These are phyloP conservation scores for Neonectria hederae DNA, from an alignment of 2,329 filamentous ascomycete species.

Conservation along the genomic window DNA sequence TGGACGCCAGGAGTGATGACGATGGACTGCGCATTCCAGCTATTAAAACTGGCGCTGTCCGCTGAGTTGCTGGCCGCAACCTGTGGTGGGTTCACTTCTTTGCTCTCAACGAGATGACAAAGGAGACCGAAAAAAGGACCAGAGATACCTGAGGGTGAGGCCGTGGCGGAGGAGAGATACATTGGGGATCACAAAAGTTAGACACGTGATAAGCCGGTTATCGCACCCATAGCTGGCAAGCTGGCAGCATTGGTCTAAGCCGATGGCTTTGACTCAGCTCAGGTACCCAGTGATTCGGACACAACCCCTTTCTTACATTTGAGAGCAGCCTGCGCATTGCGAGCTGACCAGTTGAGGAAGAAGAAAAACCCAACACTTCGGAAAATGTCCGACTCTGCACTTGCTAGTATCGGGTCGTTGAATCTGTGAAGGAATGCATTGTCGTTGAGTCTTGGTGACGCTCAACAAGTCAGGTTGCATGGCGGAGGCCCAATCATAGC, in stretches of 20 bases:
- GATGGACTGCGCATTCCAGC: conserved; percentile 50
- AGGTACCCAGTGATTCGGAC: conserved; percentile 18
- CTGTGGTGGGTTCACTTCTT: conserved; percentile 43
- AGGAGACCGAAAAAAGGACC: conserved; percentile 20
- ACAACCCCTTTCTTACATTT: conserved; percentile 9
- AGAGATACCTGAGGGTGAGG: conserved; percentile 25
- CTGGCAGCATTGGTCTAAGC: conserved; percentile 32
- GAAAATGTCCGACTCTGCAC: not conserved
- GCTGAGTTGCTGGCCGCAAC: conserved; percentile 47
- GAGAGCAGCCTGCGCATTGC: conserved; percentile 4
- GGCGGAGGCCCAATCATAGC: conserved; percentile 7
- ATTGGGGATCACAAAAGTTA: conserved; percentile 29
- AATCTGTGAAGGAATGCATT: conserved; percentile 1
- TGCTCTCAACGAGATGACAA: conserved; percentile 37
- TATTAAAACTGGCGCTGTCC: conserved; percentile 44
- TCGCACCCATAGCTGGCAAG: conserved; percentile 26
- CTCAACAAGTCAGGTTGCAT: conserved; percentile 10
- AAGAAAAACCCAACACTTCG: not conserved
- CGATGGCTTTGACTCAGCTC: conserved; percentile 31
- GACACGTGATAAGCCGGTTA: conserved; percentile 42
- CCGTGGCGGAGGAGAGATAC: conserved; percentile 21
- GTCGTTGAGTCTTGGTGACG: conserved; percentile 18
- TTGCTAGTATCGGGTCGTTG: conserved; percentile 9
- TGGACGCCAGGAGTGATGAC: conserved; percentile 44
- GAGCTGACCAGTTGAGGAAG: not conserved